Percentiles rank a stretch among this genome's conserved stretches.
Conservation (phyloP, 2,329 filamentous ascomycete genomes). For the Penicillium sp. region DNA sequence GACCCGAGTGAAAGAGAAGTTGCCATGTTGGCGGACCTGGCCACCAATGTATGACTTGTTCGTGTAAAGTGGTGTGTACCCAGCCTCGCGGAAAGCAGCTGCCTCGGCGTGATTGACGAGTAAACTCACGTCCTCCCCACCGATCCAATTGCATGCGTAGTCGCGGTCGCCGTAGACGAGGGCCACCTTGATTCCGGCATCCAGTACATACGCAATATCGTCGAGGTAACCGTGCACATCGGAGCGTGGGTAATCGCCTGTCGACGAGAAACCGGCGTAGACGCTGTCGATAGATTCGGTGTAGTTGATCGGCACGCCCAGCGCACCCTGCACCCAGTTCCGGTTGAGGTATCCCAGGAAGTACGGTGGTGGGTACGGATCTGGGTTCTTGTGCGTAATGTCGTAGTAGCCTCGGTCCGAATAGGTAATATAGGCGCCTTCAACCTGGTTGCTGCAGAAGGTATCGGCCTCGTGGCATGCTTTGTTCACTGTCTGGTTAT, state of each 20-base stretch:
- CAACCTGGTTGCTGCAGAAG: constrained; percentile 45
- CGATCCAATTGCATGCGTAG: constrained; percentile 56
- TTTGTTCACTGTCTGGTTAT: constrained; percentile 44
- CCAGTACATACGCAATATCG: constrained; percentile 48
- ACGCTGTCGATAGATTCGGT: constrained; percentile 46
- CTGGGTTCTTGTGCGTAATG: constrained; percentile 49
- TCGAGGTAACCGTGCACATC: constrained; percentile 40
- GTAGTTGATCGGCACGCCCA: constrained; percentile 60
- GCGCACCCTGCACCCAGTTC: constrained; percentile 52
- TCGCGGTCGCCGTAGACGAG: constrained; percentile 58
- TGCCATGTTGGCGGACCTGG: constrained; percentile 45
- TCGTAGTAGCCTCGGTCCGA: constrained; percentile 55
- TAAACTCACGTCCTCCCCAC: constrained; percentile 51
- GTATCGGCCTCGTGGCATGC: constrained; percentile 45
- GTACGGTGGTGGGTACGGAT: constrained; percentile 52
- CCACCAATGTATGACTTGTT: constrained; percentile 45
- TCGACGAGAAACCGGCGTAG: constrained; percentile 43
- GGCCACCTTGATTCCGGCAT: constrained; percentile 54
- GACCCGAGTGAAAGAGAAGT: constrained; percentile 49
- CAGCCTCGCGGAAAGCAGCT: constrained; percentile 46
- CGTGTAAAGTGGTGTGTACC: constrained; percentile 46
- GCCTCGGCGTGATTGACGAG: constrained; percentile 46
- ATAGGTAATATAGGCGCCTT: constrained; percentile 41
- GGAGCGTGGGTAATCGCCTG: constrained; percentile 48
- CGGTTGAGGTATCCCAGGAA: constrained; percentile 56